Evolutionary conservation across 495 filamentous ascomycete genomes (phyloP), one percentile per base, ranked within the genome.

Genomic region (Neurospora sp.): DNA sequence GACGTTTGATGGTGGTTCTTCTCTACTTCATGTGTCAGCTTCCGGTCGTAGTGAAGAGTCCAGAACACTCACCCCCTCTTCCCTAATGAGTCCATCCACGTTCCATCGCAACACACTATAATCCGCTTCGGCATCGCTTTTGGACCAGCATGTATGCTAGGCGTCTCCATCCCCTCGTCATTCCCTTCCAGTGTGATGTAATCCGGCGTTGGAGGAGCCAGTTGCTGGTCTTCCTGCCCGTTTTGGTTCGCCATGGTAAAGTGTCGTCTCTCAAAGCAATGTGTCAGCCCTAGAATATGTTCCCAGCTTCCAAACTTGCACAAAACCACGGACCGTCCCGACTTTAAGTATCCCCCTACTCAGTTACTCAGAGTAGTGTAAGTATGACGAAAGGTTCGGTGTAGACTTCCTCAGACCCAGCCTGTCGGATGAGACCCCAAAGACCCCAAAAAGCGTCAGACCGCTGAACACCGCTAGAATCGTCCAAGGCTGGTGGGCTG

Each of bases 1-100:
- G 16, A 87, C 83, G 68, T 86, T 86, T 14, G 83, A 83, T 1
- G 84, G 84, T 3, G 81, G 79, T 20, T 82, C 77, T 8, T 37
- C 61, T 3, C 76, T 79, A 31, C 31, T 40, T 69, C n/a, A n/a
- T n/a, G n/a, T 76, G 72, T 53, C 70, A 74, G 61, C 76, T 76
- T 69, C 73, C 75, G 18, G 40, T 27, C 31, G 18, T 12, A 8
- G 37, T 10, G 31, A 65, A 65, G 22, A 35, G 14, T 20, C 37
- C 69, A 71, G 65, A 48, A 48, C 3, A 70, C 75, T 10, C 71
- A 81, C 78, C 69, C 69, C 3, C 61, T 31, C 38, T 73, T 73
- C 18, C 72, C 77, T 27, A 84, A 68, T 1, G 82, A 82, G 45
- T 79, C 77, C 76, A 83, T 79, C 83, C 80, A 82, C 0, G 80